These are phyloP conservation scores for Rosa multiflora DNA, from an alignment of 306 rosid species.

Conservation along the genomic window DNA sequence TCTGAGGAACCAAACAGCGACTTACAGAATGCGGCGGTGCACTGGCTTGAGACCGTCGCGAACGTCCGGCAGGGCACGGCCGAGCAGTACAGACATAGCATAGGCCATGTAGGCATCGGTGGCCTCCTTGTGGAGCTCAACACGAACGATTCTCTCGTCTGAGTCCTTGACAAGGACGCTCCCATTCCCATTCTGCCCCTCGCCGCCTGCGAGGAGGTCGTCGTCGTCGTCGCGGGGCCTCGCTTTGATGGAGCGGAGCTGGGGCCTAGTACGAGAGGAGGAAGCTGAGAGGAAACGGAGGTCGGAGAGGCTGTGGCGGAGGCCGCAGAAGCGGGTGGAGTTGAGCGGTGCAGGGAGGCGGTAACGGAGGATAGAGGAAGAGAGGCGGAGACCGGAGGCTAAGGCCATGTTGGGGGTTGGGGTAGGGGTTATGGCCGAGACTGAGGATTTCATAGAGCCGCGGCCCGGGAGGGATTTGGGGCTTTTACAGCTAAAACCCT, in stretches of 20 bases:
- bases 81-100: conserved; percentile 93
- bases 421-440: background rate
- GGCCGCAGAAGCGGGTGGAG: conserved; percentile 29
- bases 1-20: background rate
- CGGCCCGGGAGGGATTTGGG: background rate
- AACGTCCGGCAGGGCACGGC: conserved; percentile 94
- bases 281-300: conserved; percentile 56
- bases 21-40: conserved; percentile 86
- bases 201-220: background rate
- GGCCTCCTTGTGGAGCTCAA: conserved; percentile 79
- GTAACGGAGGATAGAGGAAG: conserved; percentile 52
- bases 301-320: conserved; percentile 37
- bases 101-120: conserved; percentile 87
- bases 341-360: conserved; percentile 31
- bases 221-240: conserved; percentile 41
- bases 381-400: conserved; percentile 58
- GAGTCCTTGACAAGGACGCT: conserved; percentile 41
- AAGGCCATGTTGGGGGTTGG: conserved; percentile 53
- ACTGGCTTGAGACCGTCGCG: conserved; percentile 98
- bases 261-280: conserved; percentile 8
- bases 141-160: conserved; percentile 49
- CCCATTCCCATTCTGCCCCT: conserved; percentile 51
- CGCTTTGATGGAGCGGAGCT: conserved; percentile 22
- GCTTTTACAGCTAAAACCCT: conserved; percentile 18
- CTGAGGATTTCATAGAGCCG: conserved; percentile 4